phyloP scores from a whole-genome alignment of 352 stramenopile species.

The Phytophthora hybrid region DNA sequence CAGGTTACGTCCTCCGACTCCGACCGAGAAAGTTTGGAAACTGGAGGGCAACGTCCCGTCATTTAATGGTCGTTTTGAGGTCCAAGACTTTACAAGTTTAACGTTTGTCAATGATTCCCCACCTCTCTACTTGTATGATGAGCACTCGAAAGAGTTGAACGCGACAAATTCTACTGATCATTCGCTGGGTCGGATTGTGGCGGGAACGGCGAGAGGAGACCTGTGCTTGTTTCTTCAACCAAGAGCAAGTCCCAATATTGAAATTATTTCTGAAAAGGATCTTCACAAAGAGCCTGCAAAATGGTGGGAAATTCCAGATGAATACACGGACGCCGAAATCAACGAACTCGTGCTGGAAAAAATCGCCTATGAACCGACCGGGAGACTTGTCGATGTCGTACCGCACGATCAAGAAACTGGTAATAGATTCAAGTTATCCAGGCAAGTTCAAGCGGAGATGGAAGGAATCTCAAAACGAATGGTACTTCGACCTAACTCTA shows the following conservation, averaged over 20 bases:
- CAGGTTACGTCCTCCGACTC: constrained; percentile 56
- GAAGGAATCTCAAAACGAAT: constrained; percentile 61
- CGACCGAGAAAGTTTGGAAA: constrained; percentile 74
- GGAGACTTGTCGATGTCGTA: constrained; percentile 65
- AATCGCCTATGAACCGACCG: constrained; percentile 64
- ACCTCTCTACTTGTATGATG: constrained; percentile 66
- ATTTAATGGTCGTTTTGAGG: constrained; percentile 70
- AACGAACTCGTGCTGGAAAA: constrained; percentile 71
- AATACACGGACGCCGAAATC: constrained; percentile 69
- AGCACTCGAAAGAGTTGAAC: constrained; percentile 52
- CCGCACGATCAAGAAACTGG: constrained; percentile 72
- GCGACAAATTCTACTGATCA: constrained; percentile 58
- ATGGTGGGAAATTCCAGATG: constrained; percentile 81
- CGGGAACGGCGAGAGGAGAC: constrained; percentile 70
- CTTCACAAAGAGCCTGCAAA: constrained; percentile 60
- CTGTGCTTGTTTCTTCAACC: constrained; percentile 77
- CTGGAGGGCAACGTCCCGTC: constrained; percentile 78
- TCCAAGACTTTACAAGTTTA: constrained; percentile 77
- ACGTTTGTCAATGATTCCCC: constrained; percentile 78
- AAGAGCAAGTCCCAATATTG: constrained; percentile 44
- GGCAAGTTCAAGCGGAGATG: constrained; percentile 64
- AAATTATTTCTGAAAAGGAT: constrained; percentile 41
- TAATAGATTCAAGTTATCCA: constrained; percentile 70
- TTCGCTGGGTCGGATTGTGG: constrained; percentile 66
- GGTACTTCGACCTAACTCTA: constrained; percentile 58